Base-by-base conservation (phyloP, 2,329 filamentous ascomycete genomes). In the Ilyonectria destructans region DNA sequence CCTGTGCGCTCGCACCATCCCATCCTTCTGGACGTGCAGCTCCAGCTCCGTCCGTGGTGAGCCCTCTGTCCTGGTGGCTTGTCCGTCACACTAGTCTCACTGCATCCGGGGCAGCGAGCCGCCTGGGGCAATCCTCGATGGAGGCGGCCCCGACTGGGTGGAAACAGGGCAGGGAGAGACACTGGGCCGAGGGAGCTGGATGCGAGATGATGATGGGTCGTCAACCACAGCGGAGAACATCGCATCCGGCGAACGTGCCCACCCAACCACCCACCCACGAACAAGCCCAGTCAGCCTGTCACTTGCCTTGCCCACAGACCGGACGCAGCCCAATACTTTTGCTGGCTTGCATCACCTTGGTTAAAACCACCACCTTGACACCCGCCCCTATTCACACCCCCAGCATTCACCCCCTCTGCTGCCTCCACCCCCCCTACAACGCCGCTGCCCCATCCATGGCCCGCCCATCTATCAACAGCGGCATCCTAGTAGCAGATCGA, bases 401-500 rank as follows among this genome's bases (percentile, higher is more conserved):
- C 56, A 45, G 37, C 48, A 40, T 33, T 51, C 51, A 15, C 59
- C 40, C 63, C 65, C 58, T 64, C 52, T 43, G 49, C 54, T 67
- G 66, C 37, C 10, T 64, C 67, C 66, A 29, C 72, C 61, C 64
- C 70, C 68, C 64, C 70, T 66, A 64, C 19, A 64, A 65, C 72
- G 72, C 70, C 71, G 69, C 72, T 71, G 62, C 58, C 52, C 70
- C 68, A 67, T 66, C 57, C 65, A 59, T 60, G 62, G 54, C 58
- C 68, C 62, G 62, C 69, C 66, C 66, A 74, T 69, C 62, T 60
- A 68, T 60, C 74, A 71, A 75, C 73, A 77, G 69, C 69, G 67
- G 67, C 70, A 75, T 76, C 74, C 74, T 65, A 58, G 74, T 71
- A 71, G 72, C 62, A 75, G 73, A 77, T 77, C 74, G 70, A 75